A percentile compares a stretch with the other conserved stretches of the same genome.
phyloP scores from a whole-genome alignment of 1,284 basidiomycete species.

The Mycena sp. region DNA sequence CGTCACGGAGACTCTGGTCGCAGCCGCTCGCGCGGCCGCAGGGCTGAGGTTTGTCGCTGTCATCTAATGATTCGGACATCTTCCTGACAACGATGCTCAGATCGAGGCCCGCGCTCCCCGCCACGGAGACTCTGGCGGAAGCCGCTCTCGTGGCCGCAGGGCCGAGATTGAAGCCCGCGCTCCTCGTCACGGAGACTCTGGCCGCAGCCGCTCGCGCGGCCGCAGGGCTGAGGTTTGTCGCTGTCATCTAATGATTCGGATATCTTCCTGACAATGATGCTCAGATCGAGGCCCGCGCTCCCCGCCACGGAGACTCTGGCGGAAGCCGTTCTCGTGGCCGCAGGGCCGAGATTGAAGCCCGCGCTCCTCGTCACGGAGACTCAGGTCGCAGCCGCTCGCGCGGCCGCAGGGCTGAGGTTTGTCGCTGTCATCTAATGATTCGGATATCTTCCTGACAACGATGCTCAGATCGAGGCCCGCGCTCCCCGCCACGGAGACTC shows the following conservation, averaged over 20 bases:
- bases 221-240: not conserved
- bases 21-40: too few species aligned
- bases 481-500: slow-evolving; percentile 2
- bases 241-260: not conserved
- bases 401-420: not conserved
- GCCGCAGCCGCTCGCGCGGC: not conserved
- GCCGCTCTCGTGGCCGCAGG: not conserved
- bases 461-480: slow-evolving; percentile 2
- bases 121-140: not conserved
- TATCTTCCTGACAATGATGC: not conserved
- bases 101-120: not conserved
- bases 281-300: not conserved
- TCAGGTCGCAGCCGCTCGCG: not conserved
- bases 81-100: too few species aligned
- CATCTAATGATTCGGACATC: too few species aligned
- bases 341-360: not conserved
- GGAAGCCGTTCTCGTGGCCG: not conserved
- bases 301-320: not conserved
- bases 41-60: too few species aligned
- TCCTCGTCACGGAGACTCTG: slow-evolving; percentile 1
- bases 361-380: not conserved
- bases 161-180: not conserved
- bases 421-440: not conserved
- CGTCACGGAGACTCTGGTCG: not conserved
- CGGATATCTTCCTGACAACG: not conserved